These are phyloP conservation scores for Suhomyces pyralidae DNA, from an alignment of 805 yeast genomes.

Conservation along the genomic window DNA sequence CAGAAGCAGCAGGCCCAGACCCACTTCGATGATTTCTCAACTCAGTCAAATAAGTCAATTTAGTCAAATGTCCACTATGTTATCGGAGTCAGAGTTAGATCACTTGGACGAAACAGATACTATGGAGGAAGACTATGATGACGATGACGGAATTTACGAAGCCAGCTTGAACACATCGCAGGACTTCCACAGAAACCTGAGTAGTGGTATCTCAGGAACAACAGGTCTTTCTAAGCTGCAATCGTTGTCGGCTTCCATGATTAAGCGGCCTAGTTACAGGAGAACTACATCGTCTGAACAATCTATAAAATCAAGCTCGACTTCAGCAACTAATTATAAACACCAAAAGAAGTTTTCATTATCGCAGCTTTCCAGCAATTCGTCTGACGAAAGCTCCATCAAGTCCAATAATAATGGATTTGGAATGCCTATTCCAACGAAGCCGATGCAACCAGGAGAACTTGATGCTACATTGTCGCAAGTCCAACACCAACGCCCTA, in stretches of 20 bases:
- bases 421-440: conserved; percentile 8
- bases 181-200: conserved; percentile 17
- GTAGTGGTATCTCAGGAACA: neutral
- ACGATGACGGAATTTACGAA: conserved; percentile 37
- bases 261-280: conserved; percentile 29
- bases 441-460: conserved; percentile 7
- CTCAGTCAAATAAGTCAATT: conserved; percentile 38
- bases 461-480: conserved; percentile 4
- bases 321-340: conserved; percentile 19
- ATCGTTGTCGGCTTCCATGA: conserved; percentile 2
- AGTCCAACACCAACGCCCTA: conserved; percentile 5
- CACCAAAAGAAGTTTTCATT: conserved; percentile 27
- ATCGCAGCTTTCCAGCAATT: conserved; percentile 35
- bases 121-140: conserved; percentile 35
- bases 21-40: conserved; percentile 41
- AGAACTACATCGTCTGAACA: conserved; percentile 35
- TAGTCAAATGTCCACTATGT: conserved; percentile 41
- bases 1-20: conserved; percentile 24
- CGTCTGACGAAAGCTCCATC: conserved; percentile 33
- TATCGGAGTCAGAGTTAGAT: conserved; percentile 42
- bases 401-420: conserved; percentile 9
- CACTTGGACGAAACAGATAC: conserved; percentile 38
- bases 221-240: conserved; percentile 1
- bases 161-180: conserved; percentile 36
- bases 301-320: conserved; percentile 32